phyloP scores from a whole-genome alignment of 2,329 filamentous ascomycete genomes.

The Hypoxylon sp. region DNA sequence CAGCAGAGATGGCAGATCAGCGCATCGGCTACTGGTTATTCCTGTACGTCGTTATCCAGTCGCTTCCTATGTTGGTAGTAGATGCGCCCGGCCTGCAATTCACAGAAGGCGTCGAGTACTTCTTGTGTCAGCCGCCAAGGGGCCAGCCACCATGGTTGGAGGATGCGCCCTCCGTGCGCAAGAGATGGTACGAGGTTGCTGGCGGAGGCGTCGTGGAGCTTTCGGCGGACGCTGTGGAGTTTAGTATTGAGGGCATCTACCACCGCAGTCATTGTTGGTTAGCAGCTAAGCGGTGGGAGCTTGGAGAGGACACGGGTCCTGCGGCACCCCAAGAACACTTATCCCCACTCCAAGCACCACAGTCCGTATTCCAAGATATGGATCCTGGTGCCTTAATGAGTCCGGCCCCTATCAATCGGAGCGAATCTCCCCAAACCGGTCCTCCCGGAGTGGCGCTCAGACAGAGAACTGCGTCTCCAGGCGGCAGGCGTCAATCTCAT shows the following conservation, averaged over 20 bases:
- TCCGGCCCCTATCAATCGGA: constrained; percentile 46
- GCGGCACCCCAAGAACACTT: constrained; percentile 45
- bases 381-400: constrained; percentile 46
- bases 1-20: constrained; percentile 77
- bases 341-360: constrained; percentile 50
- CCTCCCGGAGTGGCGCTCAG: constrained; percentile 50
- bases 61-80: constrained; percentile 80
- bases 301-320: constrained; percentile 45
- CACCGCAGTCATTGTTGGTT: constrained; percentile 55
- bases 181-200: constrained; percentile 81
- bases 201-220: constrained; percentile 73
- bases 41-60: constrained; percentile 82
- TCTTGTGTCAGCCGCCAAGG: constrained; percentile 81
- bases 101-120: constrained; percentile 83
- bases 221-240: constrained; percentile 69
- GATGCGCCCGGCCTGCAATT: constrained; percentile 78
- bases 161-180: constrained; percentile 72
- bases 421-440: constrained; percentile 47
- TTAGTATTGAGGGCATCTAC: constrained; percentile 54
- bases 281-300: constrained; percentile 53
- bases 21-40: constrained; percentile 86
- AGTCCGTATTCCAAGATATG: constrained; percentile 52
- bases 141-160: constrained; percentile 80
- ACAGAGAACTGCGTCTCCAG: constrained; percentile 47
- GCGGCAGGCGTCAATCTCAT: constrained; percentile 46